Conservation (phyloP, 2,329 filamentous ascomycete species). For the Colletotrichum truncatum region DNA sequence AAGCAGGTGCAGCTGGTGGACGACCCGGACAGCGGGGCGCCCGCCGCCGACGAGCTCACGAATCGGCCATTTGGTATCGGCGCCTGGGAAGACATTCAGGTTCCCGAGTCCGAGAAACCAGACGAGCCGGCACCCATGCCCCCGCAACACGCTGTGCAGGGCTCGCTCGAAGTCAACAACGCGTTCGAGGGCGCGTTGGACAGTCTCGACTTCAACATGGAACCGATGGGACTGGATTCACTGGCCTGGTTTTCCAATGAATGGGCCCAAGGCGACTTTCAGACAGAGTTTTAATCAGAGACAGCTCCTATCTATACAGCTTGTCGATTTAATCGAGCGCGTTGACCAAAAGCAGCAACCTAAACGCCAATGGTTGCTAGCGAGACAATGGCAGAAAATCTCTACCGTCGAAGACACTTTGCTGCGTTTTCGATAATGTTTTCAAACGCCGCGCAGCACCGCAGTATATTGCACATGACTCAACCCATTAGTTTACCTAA, state of each 20-base stretch:
- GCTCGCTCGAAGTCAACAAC: constrained; percentile 56
- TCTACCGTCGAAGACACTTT: too few relatives aligned
- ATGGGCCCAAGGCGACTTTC: constrained; percentile 25
- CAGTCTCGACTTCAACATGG: constrained; percentile 55
- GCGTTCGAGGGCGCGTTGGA: constrained; percentile 60
- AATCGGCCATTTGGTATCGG: constrained; percentile 28
- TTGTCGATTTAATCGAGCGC: too few relatives aligned
- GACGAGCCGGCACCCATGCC: constrained; percentile 2
- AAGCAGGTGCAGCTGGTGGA: constrained; percentile 27
- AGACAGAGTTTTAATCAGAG: constrained; percentile 7
- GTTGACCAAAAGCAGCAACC: too few relatives aligned
- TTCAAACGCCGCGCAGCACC: too few relatives aligned
- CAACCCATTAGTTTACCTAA: too few relatives aligned
- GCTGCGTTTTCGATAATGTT: too few relatives aligned
- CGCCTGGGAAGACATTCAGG: constrained; percentile 27
- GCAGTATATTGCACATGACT: too few relatives aligned
- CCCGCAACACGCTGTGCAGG: constrained; percentile 38
- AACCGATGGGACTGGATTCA: constrained; percentile 51
- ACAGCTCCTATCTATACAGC: too few relatives aligned
- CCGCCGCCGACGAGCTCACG: constrained; percentile 23
- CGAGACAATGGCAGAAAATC: too few relatives aligned
- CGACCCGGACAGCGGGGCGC: constrained; percentile 20
- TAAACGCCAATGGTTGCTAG: too few relatives aligned
- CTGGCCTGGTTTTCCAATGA: constrained; percentile 28
- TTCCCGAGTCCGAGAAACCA: constrained; percentile 23